Conservation (phyloP, 2,329 filamentous ascomycete species). For the Thielaviopsis ethacetica region DNA sequence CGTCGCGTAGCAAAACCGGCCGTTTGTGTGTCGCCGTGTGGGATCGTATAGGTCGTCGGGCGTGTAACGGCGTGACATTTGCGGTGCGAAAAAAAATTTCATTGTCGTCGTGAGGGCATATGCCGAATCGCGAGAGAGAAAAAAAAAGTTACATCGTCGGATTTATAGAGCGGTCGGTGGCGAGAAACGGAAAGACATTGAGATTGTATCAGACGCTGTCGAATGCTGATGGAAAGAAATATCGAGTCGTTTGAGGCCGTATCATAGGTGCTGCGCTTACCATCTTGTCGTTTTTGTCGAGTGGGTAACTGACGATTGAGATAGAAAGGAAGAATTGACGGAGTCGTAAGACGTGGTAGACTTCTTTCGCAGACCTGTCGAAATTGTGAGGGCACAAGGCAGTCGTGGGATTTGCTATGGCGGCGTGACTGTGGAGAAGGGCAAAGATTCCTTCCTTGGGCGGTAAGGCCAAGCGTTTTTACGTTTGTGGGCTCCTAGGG, state of each 20-base stretch:
- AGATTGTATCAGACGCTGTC: slow-evolving; percentile 3
- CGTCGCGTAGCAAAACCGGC: background rate
- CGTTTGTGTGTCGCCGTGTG: background rate
- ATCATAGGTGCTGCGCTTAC: slow-evolving; percentile 31
- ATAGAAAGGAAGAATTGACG: slow-evolving; percentile 10
- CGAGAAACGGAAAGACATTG: background rate
- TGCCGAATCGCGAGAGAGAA: background rate
- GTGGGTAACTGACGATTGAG: slow-evolving; percentile 12
- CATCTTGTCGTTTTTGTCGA: slow-evolving; percentile 40
- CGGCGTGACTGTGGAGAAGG: slow-evolving; percentile 10
- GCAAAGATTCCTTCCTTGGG: slow-evolving; percentile 1
- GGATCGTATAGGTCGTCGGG: background rate
- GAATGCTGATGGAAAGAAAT: background rate
- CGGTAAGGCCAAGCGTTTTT: background rate
- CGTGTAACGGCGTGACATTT: background rate
- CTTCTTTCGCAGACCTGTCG: slow-evolving; percentile 11
- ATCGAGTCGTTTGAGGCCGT: background rate
- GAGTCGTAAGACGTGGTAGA: slow-evolving; percentile 12
- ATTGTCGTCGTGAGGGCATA: background rate
- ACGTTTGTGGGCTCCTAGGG: background rate
- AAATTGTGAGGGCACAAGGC: slow-evolving; percentile 12
- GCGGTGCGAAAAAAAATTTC: background rate
- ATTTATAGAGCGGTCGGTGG: background rate
- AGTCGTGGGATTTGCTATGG: slow-evolving; percentile 4
- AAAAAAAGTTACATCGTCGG: background rate